Conservation (phyloP, 805 yeast genomes). For the Barnettozyma californica region DNA sequence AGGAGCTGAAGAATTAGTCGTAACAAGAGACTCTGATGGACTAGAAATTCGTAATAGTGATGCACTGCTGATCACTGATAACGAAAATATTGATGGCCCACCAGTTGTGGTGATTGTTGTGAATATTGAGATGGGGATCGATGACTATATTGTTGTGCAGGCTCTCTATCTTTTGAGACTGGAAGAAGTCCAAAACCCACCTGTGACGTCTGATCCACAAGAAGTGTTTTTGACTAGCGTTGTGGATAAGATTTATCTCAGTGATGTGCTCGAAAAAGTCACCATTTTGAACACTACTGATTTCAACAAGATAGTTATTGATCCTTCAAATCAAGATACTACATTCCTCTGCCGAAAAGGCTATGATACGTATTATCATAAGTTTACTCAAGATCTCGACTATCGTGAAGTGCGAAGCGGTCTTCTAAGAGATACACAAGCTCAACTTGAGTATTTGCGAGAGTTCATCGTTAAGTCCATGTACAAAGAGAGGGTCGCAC, state of each 20-base stretch:
- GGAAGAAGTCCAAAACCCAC: constrained; percentile 32
- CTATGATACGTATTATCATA: constrained; percentile 29
- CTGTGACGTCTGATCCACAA: constrained; percentile 27
- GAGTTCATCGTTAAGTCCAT: constrained; percentile 11
- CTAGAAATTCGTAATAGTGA: constrained; percentile 50
- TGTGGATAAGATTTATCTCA: constrained; percentile 36
- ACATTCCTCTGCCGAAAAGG: constrained; percentile 30
- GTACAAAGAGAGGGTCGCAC: constrained; percentile 7
- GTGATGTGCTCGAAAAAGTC: constrained; percentile 40
- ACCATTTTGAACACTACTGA: constrained; percentile 36
- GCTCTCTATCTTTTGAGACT: constrained; percentile 44
- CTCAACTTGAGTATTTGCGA: constrained; percentile 25
- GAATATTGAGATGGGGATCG: constrained; percentile 47
- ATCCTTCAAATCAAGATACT: constrained; percentile 29
- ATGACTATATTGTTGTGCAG: constrained; percentile 41
- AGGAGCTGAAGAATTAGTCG: constrained; percentile 8
- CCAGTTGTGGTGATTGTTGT: constrained; percentile 44
- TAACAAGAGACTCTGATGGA: constrained; percentile 42
- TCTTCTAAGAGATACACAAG: constrained; percentile 20
- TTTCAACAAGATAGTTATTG: constrained; percentile 30
- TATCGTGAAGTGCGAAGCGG: constrained; percentile 18
- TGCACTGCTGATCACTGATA: constrained; percentile 38
- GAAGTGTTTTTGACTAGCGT: constrained; percentile 56
- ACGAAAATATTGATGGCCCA: constrained; percentile 20
- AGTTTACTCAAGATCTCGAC: constrained; percentile 22